A percentile compares a stretch with the other conserved stretches of the same genome.
Conservation (phyloP, 1,284 basidiomycete species). For the Trametes versicolor region DNA sequence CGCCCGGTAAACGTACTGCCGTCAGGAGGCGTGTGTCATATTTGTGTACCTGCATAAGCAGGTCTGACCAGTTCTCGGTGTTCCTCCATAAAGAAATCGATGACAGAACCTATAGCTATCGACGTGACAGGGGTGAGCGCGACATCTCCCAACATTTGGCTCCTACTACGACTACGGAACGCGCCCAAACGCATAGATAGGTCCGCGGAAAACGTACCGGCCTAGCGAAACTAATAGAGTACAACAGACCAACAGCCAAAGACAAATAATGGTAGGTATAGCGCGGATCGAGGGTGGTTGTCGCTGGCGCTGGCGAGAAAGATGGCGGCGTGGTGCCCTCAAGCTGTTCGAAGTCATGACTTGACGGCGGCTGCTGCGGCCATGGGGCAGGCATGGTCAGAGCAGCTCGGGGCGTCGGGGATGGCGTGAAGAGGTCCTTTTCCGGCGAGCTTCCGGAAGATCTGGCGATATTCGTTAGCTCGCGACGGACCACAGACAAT, state of each 20-base stretch:
- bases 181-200: slow-evolving; percentile 18
- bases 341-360: slow-evolving; percentile 21
- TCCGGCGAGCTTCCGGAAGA: slow-evolving; percentile 50
- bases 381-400: slow-evolving; percentile 15
- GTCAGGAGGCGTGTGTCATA: neutral
- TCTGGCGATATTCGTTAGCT: slow-evolving; percentile 33
- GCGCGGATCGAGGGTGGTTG: slow-evolving; percentile 4
- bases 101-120: neutral
- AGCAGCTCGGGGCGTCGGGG: slow-evolving; percentile 31
- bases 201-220: slow-evolving; percentile 27
- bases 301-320: slow-evolving; percentile 5
- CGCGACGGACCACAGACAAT: slow-evolving; percentile 1
- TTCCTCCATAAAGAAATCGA: neutral
- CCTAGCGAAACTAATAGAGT: slow-evolving; percentile 27
- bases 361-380: slow-evolving; percentile 23
- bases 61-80: slow-evolving; percentile 6
- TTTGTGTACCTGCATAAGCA: slow-evolving; percentile 2
- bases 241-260: slow-evolving; percentile 27
- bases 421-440: slow-evolving; percentile 31
- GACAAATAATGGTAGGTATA: slow-evolving; percentile 23
- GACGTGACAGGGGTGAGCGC: neutral
- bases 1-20: slow-evolving; percentile 4
- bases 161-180: slow-evolving; percentile 10
- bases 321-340: neutral
- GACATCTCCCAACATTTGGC: neutral